phyloP scores from a whole-genome alignment of 164 flowering plant species.

The Litsea cubeba region DNA sequence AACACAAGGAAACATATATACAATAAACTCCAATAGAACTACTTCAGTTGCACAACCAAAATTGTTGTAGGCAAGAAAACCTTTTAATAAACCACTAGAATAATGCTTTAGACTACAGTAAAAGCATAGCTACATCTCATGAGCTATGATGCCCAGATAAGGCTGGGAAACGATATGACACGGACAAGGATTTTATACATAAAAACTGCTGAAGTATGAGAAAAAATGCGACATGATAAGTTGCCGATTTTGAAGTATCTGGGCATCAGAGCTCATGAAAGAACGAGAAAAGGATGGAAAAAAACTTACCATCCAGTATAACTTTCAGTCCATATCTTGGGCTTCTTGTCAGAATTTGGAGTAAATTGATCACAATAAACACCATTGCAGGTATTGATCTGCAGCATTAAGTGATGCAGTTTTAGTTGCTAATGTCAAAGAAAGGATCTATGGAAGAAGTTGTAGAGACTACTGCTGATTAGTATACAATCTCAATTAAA shows the following conservation, averaged over 20 bases:
- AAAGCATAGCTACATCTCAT: background rate
- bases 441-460: background rate
- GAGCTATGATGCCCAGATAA: background rate
- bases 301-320: constrained; percentile 90
- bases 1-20: background rate
- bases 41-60: background rate
- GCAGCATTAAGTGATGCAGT: background rate
- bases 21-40: background rate
- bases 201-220: background rate
- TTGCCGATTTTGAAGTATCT: background rate
- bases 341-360: constrained; percentile 76
- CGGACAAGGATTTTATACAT: background rate
- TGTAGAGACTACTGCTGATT: background rate
- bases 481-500: background rate
- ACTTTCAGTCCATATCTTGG: constrained; percentile 86
- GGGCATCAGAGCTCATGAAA: background rate
- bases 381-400: constrained; percentile 96
- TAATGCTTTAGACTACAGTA: background rate
- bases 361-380: constrained; percentile 93
- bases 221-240: background rate
- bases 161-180: background rate
- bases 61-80: background rate
- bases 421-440: background rate
- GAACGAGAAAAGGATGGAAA: background rate
- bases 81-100: background rate